These are phyloP conservation scores for Carex littledalei DNA, from an alignment of 176 grass and related monocot genomes.

Conservation along the genomic window DNA sequence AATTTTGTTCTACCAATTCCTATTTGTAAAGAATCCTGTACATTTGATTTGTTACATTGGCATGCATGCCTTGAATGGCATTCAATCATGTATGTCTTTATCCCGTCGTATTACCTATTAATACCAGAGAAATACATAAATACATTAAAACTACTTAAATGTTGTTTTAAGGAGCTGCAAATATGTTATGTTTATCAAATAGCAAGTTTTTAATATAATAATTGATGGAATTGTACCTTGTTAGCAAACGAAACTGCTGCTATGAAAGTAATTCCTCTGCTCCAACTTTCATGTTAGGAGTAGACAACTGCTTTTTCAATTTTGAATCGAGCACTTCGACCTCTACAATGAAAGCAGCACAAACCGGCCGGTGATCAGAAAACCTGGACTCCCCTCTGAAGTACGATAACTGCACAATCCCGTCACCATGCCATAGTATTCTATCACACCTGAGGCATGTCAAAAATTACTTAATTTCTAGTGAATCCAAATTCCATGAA, in stretches of 20 bases:
- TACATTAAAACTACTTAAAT: neutral
- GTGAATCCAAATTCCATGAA: neutral
- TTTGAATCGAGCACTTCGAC: conserved; percentile 36
- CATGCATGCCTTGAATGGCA: neutral
- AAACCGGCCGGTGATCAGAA: conserved; percentile 85
- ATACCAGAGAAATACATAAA: neutral
- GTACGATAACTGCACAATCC: conserved; percentile 80
- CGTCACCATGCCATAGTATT: conserved; percentile 80
- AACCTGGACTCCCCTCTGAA: conserved; percentile 84
- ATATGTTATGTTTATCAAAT: neutral
- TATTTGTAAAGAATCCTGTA: neutral
- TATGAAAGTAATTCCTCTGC: conserved; percentile 54
- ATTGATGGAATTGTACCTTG: neutral
- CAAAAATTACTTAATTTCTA: neutral
- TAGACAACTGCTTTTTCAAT: conserved; percentile 28
- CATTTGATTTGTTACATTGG: neutral
- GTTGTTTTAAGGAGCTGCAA: neutral
- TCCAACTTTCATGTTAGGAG: conserved; percentile 73
- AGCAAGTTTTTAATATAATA: neutral
- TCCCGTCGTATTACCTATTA: neutral
- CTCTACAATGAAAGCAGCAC: conserved; percentile 56
- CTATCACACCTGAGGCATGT: conserved; percentile 58
- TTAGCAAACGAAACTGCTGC: neutral
- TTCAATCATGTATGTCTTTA: neutral
- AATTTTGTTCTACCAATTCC: neutral